Base-by-base conservation (phyloP, 352 stramenopile genomes). In the Blastocystis hominis region DNA sequence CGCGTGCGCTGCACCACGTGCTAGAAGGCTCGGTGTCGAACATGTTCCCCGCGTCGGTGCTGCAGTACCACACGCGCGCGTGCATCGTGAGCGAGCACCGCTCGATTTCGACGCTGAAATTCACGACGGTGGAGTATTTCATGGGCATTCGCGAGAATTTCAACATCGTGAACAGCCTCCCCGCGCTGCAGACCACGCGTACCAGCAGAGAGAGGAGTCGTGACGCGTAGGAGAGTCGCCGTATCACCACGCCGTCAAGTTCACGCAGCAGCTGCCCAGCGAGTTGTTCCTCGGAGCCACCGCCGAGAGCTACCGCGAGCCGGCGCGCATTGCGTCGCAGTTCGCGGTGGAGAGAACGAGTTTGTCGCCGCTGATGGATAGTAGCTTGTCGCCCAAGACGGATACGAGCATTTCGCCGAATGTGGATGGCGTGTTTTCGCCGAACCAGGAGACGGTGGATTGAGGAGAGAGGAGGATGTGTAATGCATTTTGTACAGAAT, bases 111-210 rank as follows among this genome's bases (percentile, higher is more conserved):
- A 84, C 72, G 38, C 55, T 84, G 56, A 64, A 44, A 34, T 84
- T 66, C 56, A 84, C 72, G 10, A 84, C 72, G 34, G 72, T 84
- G n/a, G 72, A 84, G 72, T 84, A 84, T 0, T 84, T 84, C 72
- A 53, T 84, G 17, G 72, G 72, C 15, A 4, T 84, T n/a, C 72
- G 72, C n/a, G 72, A 84, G 50, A 84, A 84, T 30, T 84, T 66
- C 44, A 84, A 84, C 34, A 47, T 84, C 34, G 72, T 84, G 34
- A 24, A 84, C 34, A 84, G 68, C 15, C 50, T 84, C 30, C 44
- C 44, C n/a, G 42, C 50, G 15, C 44, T 66, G 72, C 38, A 40
- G 50, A 66, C 66, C 36, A 40, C 59, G 24, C 4, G 72, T 84
- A 34, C 0, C 1, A 7, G 20, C 68, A 3, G 36, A n/a, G 4